Evolutionary conservation across 1,139 yeast genomes (phyloP).

Genomic region (Debaryomyces udenii): DNA sequence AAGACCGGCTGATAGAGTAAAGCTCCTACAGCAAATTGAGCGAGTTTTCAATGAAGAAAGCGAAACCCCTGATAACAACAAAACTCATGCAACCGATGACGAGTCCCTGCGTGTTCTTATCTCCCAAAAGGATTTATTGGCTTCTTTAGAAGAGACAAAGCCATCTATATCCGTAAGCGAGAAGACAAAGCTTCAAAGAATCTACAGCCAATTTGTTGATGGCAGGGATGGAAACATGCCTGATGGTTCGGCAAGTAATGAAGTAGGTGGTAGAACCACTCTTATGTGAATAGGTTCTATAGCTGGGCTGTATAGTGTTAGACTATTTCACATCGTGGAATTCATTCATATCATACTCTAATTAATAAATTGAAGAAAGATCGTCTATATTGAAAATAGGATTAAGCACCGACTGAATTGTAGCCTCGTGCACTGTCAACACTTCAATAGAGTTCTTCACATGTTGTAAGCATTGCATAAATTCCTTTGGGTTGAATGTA

Average conservation of each 20-base stretch:
- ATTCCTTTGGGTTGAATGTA: too few relatives aligned
- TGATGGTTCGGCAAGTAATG: slow-evolving; percentile 78
- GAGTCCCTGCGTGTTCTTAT: slow-evolving; percentile 40
- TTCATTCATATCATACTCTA: too few relatives aligned
- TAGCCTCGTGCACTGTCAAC: too few relatives aligned
- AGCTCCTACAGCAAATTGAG: slow-evolving; percentile 51
- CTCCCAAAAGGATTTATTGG: slow-evolving; percentile 56
- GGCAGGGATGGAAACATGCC: slow-evolving; percentile 91
- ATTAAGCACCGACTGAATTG: too few relatives aligned
- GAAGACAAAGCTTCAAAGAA: slow-evolving; percentile 57
- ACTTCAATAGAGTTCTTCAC: too few relatives aligned
- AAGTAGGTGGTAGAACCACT: slow-evolving; percentile 83
- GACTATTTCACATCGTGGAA: too few relatives aligned
- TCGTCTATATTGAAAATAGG: too few relatives aligned
- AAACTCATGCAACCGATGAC: slow-evolving; percentile 13
- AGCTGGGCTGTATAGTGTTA: too few relatives aligned
- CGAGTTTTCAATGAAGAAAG: slow-evolving; percentile 29
- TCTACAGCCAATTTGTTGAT: slow-evolving; percentile 74
- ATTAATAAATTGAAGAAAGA: too few relatives aligned
- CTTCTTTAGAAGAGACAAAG: slow-evolving; percentile 74
- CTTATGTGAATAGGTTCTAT: slow-evolving; percentile 54
- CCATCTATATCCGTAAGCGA: slow-evolving; percentile 85
- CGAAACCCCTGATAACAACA: slow-evolving; percentile 7
- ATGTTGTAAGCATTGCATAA: too few relatives aligned
- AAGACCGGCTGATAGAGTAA: slow-evolving; percentile 49